phyloP scores from a whole-genome alignment of 2,329 filamentous ascomycete genomes.

The Onygena corvina region DNA sequence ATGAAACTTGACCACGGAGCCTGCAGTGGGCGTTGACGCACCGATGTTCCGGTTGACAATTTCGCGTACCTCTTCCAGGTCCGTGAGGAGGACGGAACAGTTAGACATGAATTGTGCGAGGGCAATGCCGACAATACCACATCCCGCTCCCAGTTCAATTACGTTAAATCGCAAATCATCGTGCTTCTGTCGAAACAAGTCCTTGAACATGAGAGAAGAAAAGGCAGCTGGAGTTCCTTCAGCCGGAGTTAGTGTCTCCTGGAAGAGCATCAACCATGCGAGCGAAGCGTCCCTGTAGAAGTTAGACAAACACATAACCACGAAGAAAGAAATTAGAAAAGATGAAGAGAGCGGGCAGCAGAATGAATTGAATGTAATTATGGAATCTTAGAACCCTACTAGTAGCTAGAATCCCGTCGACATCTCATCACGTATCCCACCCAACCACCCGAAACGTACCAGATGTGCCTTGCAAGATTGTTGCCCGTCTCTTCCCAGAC shows the following conservation, averaged over 20 bases:
- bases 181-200: conserved; percentile 22
- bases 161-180: conserved; percentile 33
- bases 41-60: conserved; percentile 47
- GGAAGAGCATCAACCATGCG: conserved; percentile 43
- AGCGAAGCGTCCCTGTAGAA: conserved; percentile 45
- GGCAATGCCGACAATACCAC: conserved; percentile 56
- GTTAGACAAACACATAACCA: not conserved
- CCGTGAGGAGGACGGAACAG: conserved; percentile 49
- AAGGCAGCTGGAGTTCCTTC: conserved; percentile 13
- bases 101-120: conserved; percentile 43
- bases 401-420: not conserved
- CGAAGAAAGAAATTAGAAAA: not conserved
- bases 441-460: conserved; percentile 36
- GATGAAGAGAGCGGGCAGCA: not conserved
- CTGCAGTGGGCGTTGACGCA: conserved; percentile 31
- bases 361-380: not conserved
- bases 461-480: conserved; percentile 60
- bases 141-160: conserved; percentile 56
- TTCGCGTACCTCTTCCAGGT: conserved; percentile 52
- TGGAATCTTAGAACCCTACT: conserved; percentile 3
- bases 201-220: conserved; percentile 21
- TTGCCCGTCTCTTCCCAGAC: conserved; percentile 62
- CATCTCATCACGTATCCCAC: not conserved
- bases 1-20: conserved; percentile 37
- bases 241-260: conserved; percentile 17